Percentiles rank a stretch among this genome's conserved stretches.
Conservation (phyloP, 371 early-diverging fungal genomes). For the Saksenaea vasiformis region DNA sequence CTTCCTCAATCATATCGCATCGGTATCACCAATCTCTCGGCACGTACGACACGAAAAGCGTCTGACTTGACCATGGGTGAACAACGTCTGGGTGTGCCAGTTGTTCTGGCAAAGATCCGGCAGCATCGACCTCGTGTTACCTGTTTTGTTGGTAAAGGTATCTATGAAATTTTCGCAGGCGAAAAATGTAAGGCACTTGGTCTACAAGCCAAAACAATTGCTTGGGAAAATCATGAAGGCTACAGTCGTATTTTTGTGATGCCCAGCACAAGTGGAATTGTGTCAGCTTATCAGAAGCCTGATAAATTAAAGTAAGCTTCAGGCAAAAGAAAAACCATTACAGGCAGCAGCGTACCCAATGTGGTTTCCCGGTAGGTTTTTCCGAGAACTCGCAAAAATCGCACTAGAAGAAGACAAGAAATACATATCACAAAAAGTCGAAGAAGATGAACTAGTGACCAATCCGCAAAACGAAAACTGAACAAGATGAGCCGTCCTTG, state of each 20-base stretch:
- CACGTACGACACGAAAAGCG: slow-evolving; percentile 57
- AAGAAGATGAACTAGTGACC: background rate
- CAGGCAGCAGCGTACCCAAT: background rate
- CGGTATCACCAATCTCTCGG: slow-evolving; percentile 73
- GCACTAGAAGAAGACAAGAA: slow-evolving; percentile 10
- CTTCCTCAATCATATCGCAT: slow-evolving; percentile 53
- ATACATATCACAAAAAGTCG: slow-evolving; percentile 11
- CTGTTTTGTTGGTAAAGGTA: slow-evolving; percentile 77
- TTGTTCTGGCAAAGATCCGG: slow-evolving; percentile 62
- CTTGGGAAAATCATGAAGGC: slow-evolving; percentile 29
- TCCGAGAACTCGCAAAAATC: slow-evolving; percentile 15
- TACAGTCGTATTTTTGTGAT: slow-evolving; percentile 65
- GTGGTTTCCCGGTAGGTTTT: slow-evolving; percentile 16
- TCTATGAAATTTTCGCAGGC: slow-evolving; percentile 63
- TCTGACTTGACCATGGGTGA: slow-evolving; percentile 61
- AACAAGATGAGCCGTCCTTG: background rate
- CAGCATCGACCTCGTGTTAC: slow-evolving; percentile 62
- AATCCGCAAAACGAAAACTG: background rate
- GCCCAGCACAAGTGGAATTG: slow-evolving; percentile 76
- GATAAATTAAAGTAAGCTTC: slow-evolving; percentile 53
- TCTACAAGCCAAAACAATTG: slow-evolving; percentile 25
- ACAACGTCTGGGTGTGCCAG: slow-evolving; percentile 61
- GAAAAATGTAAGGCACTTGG: slow-evolving; percentile 42
- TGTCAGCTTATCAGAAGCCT: slow-evolving; percentile 59
- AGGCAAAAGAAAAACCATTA: background rate